phyloP scores from a whole-genome alignment of 495 filamentous ascomycete genomes.

The Penicillium nucicola region DNA sequence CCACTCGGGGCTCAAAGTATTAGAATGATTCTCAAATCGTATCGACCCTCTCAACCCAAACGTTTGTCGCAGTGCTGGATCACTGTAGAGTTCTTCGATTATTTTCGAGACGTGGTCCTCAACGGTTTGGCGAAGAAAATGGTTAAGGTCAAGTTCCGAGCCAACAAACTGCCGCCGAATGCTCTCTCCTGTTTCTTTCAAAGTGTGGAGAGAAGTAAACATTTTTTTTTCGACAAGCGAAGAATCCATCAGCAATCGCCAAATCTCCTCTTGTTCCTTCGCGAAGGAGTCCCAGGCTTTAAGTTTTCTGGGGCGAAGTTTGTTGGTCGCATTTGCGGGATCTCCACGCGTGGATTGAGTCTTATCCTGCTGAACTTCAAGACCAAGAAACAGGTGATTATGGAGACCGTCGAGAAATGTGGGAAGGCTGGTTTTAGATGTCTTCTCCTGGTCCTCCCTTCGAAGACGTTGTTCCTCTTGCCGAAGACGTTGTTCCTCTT shows the following conservation, averaged over 20 bases:
- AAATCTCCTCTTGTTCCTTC: slow-evolving; percentile 9
- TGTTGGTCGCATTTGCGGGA: slow-evolving; percentile 10
- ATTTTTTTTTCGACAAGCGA: slow-evolving; percentile 1
- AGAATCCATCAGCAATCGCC: slow-evolving; percentile 9
- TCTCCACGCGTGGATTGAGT: slow-evolving; percentile 11
- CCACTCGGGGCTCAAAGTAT: slow-evolving; percentile 3
- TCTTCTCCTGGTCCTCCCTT: too few relatives aligned
- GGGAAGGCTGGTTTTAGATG: slow-evolving; percentile 6
- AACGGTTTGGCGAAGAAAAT: slow-evolving; percentile 2
- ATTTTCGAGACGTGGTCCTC: slow-evolving; percentile 9
- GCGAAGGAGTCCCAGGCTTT: slow-evolving; percentile 6
- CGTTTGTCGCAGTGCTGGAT: background rate
- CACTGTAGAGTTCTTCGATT: slow-evolving; percentile 5
- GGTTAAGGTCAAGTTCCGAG: slow-evolving; percentile 7
- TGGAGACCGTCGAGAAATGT: slow-evolving; percentile 14
- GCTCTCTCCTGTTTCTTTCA: slow-evolving; percentile 4
- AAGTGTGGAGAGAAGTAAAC: slow-evolving; percentile 3
- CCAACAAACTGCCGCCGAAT: slow-evolving; percentile 2
- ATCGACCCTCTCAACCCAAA: slow-evolving; percentile 7
- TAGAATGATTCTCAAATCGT: slow-evolving; percentile 12
- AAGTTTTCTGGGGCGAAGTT: slow-evolving; percentile 10
- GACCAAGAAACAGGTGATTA: slow-evolving; percentile 8
- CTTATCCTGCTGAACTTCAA: slow-evolving; percentile 10
- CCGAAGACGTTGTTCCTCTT: too few relatives aligned
- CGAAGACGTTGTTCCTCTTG: too few relatives aligned